Base-by-base conservation (phyloP, 1,284 basidiomycete genomes). In the Mycosarcoma mackinlayi region DNA sequence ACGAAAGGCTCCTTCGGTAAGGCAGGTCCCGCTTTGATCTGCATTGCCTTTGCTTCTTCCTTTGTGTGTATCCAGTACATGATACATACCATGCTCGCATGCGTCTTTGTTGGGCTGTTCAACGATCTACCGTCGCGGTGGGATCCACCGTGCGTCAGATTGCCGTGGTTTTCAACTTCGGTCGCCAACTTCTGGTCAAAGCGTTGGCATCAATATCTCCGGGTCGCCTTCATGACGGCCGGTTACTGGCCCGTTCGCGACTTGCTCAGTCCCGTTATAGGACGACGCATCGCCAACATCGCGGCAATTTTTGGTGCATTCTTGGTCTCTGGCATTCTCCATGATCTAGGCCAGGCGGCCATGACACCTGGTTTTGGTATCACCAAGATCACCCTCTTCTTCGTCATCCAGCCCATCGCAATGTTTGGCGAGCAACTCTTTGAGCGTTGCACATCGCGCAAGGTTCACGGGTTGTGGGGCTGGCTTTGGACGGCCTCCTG, bases 131-230 rank as follows among this genome's bases (percentile, higher is more conserved):
- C 59, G 1, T 37, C 46, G 1, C 30, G 66, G 16, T 74, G 71
- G 71, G 44, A 62, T 21, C 67, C 71, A 7, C 55, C 51, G 0
- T 41, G 61, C 4, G 40, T 62, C 23, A 10, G 24, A 5, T 4
- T 6, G 11, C 66, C 71, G 6, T 58, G 42, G 49, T 14, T 41
- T 3, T 44, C 66, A 1, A 62, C 71, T 0, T 73, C 71, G 23
- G 50, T 70, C 6, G 16, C 30, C 0, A 42, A 66, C 0, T 47
- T 74, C 16, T 74, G 71, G 71, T 27, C 42, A 6, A 33, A 50
- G n/a, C 50, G 67, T 3, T 74, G 71, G 67, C 71, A 74, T 24
- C 62, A 69, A 33, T 41, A 47, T 18, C 60, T 74, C 11, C 55
- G 69, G 6, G 10, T 34, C n/a, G 45, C 54, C 3, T 72, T 72